These are phyloP conservation scores for Asterochloris sp. DNA, from an alignment of 139 green algal species.

Conservation along the genomic window DNA sequence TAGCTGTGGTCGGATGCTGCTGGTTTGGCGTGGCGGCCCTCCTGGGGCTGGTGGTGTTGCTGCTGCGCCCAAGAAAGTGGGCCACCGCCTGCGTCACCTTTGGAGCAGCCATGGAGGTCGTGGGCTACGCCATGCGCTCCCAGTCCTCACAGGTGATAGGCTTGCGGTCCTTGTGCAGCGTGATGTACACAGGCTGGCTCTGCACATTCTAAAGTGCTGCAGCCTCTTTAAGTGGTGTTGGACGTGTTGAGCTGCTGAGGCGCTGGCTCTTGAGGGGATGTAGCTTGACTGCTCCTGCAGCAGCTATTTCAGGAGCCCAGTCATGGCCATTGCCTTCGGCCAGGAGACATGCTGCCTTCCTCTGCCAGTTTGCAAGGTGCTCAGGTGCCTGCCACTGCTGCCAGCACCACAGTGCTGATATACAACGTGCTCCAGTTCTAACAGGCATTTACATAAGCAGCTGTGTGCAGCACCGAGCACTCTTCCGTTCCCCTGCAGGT, in stretches of 20 bases:
- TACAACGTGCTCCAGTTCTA: background rate
- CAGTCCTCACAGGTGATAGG: background rate
- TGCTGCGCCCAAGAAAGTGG: background rate
- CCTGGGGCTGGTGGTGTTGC: background rate
- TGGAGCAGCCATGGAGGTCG: slow-evolving; percentile 7
- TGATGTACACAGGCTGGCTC: too few species aligned
- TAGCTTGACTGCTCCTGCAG: too few species aligned
- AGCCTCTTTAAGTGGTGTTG: too few species aligned
- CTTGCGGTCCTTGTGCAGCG: too few species aligned
- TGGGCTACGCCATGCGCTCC: slow-evolving; percentile 1
- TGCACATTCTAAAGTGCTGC: too few species aligned
- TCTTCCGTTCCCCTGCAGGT: background rate
- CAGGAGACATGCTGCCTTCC: background rate
- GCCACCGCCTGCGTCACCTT: background rate
- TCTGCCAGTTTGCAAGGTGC: too few species aligned
- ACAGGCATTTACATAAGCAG: background rate
- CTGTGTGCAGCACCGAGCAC: background rate
- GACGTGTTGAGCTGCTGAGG: too few species aligned
- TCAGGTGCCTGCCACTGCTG: background rate
- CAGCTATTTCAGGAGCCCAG: background rate
- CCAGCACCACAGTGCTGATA: background rate
- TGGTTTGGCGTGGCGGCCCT: slow-evolving; percentile 1
- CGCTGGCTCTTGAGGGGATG: too few species aligned
- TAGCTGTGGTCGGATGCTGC: slow-evolving; percentile 1
- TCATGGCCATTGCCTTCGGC: background rate